phyloP scores from a whole-genome alignment of 1,284 basidiomycete species.

The Malassezia equina region DNA sequence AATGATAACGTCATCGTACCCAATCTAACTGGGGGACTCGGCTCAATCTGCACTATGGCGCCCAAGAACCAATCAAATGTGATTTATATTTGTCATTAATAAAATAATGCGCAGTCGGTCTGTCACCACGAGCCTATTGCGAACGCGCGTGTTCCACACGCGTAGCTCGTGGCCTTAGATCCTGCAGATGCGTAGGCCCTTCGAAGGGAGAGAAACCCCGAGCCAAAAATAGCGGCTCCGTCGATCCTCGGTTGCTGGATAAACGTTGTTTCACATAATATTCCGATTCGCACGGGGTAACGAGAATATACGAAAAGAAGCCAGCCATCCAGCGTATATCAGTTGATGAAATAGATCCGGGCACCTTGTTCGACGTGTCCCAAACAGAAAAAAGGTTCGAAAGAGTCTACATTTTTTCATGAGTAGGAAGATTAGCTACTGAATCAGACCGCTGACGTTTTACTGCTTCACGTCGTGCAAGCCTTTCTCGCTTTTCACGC shows the following conservation, averaged over 20 bases:
- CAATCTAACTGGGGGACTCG: neutral
- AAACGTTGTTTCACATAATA: too few species aligned
- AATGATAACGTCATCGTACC: neutral
- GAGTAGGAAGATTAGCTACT: neutral
- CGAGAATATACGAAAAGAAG: neutral
- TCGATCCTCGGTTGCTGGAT: too few species aligned
- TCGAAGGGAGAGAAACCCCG: neutral
- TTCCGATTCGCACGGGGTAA: neutral
- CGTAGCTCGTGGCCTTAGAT: neutral
- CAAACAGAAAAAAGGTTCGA: neutral
- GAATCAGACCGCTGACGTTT: neutral
- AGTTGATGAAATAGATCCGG: too few species aligned
- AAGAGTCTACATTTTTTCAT: neutral
- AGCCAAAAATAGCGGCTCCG: neutral
- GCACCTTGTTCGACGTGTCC: too few species aligned
- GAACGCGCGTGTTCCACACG: neutral
- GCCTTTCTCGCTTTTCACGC: conserved; percentile 12
- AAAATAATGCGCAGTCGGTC: neutral
- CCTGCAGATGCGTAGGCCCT: neutral
- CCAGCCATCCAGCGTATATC: too few species aligned
- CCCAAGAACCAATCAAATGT: neutral
- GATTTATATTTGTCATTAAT: neutral
- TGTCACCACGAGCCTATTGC: neutral
- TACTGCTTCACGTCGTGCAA: conserved; percentile 10
- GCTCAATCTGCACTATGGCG: neutral